Conservation (phyloP, 441 rosid genomes). For the Erysimum cheiri region DNA sequence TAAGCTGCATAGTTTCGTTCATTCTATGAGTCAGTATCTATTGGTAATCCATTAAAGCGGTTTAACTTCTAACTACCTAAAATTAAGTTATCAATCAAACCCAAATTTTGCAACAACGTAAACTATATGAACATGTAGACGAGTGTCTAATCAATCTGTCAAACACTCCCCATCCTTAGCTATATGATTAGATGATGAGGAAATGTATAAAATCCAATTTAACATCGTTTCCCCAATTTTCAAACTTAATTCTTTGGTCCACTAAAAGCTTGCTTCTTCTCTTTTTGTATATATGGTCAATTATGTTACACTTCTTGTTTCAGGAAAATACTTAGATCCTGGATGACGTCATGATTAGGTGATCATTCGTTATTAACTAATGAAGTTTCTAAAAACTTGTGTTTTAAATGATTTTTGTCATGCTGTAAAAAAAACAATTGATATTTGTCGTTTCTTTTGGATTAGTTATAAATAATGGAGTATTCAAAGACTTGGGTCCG, state of each 20-base stretch:
- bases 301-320: background rate
- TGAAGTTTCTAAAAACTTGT: slow-evolving; percentile 8
- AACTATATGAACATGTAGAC: too few relatives aligned
- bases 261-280: background rate
- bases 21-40: too few relatives aligned
- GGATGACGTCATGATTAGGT: slow-evolving; percentile 19
- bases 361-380: slow-evolving; percentile 24
- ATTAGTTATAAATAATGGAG: background rate
- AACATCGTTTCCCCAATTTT: background rate
- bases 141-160: too few relatives aligned
- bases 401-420: background rate
- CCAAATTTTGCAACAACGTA: too few relatives aligned
- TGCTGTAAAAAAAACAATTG: too few relatives aligned
- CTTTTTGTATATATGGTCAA: slow-evolving; percentile 17
- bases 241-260: background rate
- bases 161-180: background rate
- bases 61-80: too few relatives aligned
- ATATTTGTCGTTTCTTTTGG: background rate
- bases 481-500: slow-evolving; percentile 14
- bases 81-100: too few relatives aligned
- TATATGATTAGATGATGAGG: background rate
- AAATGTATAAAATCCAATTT: background rate
- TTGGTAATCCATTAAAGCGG: too few relatives aligned
- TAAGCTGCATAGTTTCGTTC: too few relatives aligned
- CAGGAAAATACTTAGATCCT: background rate